Evolutionary conservation across 352 stramenopile species (phyloP), one percentile per base, ranked within the genome.

Genomic region (Pythium volutum): DNA sequence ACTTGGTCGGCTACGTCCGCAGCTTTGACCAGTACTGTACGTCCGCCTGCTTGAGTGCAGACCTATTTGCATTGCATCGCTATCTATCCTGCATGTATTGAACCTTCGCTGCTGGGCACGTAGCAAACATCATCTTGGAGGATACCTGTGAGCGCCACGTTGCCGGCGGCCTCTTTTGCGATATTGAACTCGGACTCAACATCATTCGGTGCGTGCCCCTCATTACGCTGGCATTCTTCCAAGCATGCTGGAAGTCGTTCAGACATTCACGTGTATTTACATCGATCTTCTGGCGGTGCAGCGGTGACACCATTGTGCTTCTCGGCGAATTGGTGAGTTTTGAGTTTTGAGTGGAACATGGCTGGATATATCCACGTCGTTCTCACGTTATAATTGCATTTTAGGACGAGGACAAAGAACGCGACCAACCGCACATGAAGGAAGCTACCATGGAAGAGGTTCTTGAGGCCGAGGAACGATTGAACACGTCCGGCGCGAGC

Each of bases 101-200:
- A 4, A 23, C 27, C 27, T 12, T 16, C 4, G 6, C 2, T 6
- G 18, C 15, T 64, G n/a, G 11, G 10, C 47, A 27, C 59, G 38
- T 61, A 95, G 86, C 87, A 25, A 99, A 99, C 72, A 97, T 99
- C 67, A 96, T 99, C 51, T 72, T 99, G 23, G 88, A 98, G 72
- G 91, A 98, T 69, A 98, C 95, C 52, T 97, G 84, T 71, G 91
- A 98, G 70, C 86, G 91, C 63, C 82, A 96, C 58, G 81, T 96
- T 34, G 81, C 88, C 29, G 79, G 79, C 49, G 79, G 78, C 34
- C 80, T 97, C 59, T 98, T 98, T 73, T 95, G 94, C 39, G 96
- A 99, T 64, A 96, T 98, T 58, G 83, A 97, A 59, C 71, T 99
- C 45, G 95, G 95, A 26, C 72, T 99, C n/a, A 98, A 98, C 74